phyloP scores from a whole-genome alignment of 345 rosid genomes.

The Geranium brycei region DNA sequence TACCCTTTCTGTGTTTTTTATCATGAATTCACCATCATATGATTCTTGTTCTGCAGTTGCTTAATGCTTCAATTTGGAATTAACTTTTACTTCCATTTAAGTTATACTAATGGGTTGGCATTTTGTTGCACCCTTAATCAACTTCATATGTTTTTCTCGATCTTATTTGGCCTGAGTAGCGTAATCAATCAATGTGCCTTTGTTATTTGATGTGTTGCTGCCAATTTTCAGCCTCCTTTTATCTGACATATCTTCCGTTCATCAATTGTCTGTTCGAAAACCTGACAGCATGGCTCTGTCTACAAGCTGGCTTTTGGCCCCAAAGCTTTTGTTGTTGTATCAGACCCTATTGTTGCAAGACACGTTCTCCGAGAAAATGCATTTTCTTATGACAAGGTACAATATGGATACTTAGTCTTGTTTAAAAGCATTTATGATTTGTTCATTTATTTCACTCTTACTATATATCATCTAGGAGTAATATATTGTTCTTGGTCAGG shows the following conservation, averaged over 20 bases:
- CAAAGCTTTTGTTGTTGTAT: conserved; percentile 89
- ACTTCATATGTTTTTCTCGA: too few species aligned
- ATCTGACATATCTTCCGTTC: background rate
- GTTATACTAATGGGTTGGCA: too few species aligned
- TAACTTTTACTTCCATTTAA: too few species aligned
- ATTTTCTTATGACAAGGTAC: conserved; percentile 86
- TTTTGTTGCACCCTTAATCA: too few species aligned
- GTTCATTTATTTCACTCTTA: background rate
- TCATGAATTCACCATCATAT: background rate
- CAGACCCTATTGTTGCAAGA: conserved; percentile 80
- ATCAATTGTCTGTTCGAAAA: background rate
- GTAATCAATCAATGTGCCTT: background rate
- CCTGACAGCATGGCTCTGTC: conserved; percentile 73
- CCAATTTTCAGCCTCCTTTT: background rate
- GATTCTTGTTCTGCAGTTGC: background rate
- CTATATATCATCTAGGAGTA: background rate
- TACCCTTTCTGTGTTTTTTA: background rate
- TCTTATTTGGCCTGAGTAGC: background rate
- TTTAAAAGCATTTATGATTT: background rate
- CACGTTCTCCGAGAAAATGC: conserved; percentile 78
- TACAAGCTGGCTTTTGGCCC: conserved; percentile 98
- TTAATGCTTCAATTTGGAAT: too few species aligned
- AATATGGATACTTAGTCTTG: conserved; percentile 3
- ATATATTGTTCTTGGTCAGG: background rate
- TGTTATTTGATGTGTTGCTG: background rate